These are phyloP conservation scores for Gremmenia infestans DNA, from an alignment of 2,329 filamentous ascomycete species.

Conservation along the genomic window DNA sequence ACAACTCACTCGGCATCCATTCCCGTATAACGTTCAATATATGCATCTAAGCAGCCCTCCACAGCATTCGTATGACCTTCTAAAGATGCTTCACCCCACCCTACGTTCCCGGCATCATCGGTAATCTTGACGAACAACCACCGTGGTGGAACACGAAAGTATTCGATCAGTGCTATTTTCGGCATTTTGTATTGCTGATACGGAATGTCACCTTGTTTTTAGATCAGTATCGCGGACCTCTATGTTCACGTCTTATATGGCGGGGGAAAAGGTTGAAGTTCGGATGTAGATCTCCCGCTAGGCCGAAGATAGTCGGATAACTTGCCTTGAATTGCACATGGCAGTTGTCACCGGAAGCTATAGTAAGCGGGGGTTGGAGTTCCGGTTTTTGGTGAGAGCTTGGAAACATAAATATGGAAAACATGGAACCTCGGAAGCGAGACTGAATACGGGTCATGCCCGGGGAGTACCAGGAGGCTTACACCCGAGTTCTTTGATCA, in stretches of 20 bases:
- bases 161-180: conserved; percentile 62
- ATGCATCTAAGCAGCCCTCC: conserved; percentile 67
- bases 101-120: conserved; percentile 57
- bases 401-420: background rate
- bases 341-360: too few relatives aligned
- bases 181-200: conserved; percentile 41
- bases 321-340: background rate
- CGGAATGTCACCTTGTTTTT: background rate
- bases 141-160: conserved; percentile 68
- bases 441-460: background rate
- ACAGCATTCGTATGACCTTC: conserved; percentile 71
- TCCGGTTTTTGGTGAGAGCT: background rate
- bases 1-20: conserved; percentile 61
- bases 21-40: conserved; percentile 56
- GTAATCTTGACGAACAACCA: conserved; percentile 77
- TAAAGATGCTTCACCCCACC: conserved; percentile 71
- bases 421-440: too few relatives aligned
- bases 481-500: too few relatives aligned
- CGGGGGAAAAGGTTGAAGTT: background rate
- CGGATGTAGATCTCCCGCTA: background rate
- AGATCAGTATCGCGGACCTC: background rate
- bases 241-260: background rate
- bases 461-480: too few relatives aligned
- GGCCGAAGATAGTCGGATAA: background rate
- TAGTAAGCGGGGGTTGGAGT: background rate